phyloP scores from a whole-genome alignment of 148 eudicot genomes.

The Vaccinium myrtillus region DNA sequence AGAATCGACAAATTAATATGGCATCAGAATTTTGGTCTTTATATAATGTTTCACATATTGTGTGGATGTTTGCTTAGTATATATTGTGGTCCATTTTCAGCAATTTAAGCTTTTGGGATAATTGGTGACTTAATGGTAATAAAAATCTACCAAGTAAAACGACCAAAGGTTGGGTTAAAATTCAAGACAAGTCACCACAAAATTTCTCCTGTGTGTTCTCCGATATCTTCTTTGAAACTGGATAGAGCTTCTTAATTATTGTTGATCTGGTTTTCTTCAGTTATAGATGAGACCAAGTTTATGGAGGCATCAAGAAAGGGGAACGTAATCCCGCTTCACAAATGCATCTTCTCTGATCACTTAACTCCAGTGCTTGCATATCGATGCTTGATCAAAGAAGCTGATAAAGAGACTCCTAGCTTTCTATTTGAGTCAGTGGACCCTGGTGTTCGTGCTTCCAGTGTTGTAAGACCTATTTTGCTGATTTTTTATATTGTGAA shows the following conservation, averaged over 20 bases:
- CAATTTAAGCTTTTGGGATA: neutral
- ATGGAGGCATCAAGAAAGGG: constrained; percentile 50
- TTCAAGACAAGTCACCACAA: neutral
- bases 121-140: neutral
- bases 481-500: neutral
- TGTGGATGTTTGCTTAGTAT: neutral
- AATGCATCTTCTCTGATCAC: constrained; percentile 67
- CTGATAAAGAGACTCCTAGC: constrained; percentile 70
- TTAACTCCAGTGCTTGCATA: constrained; percentile 84
- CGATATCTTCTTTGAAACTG: neutral
- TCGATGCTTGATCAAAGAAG: constrained; percentile 67
- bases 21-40: neutral
- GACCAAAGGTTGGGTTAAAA: neutral
- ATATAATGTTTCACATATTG: neutral
- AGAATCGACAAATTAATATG: neutral
- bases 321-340: constrained; percentile 57
- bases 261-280: constrained; percentile 17
- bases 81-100: too few relatives aligned
- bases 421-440: constrained; percentile 69
- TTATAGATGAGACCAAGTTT: constrained; percentile 40
- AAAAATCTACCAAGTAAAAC: neutral
- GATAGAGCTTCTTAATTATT: neutral
- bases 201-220: neutral
- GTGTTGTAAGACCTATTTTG: constrained; percentile 41
- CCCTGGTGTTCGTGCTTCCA: constrained; percentile 46